Conservation (phyloP, 2,329 filamentous ascomycete genomes). For the Leptoxyphium fumago region DNA sequence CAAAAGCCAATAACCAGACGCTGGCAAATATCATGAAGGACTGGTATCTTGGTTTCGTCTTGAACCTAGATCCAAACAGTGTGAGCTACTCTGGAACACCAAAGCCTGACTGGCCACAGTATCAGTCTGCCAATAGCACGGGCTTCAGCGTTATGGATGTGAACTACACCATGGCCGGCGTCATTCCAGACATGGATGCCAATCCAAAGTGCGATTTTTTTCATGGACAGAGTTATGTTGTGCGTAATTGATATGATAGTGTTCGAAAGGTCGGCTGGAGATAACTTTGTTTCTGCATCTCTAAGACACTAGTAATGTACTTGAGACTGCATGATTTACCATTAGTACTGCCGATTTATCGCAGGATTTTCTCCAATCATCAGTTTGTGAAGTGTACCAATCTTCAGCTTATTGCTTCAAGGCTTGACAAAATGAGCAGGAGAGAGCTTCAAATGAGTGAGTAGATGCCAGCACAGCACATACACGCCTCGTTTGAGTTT, state of each 20-base stretch:
- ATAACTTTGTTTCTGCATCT: too few species aligned
- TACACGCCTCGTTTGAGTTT: too few species aligned
- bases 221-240: conserved; percentile 11
- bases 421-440: too few species aligned
- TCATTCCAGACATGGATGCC: conserved; percentile 9
- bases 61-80: conserved; percentile 21
- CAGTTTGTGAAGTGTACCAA: too few species aligned
- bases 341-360: too few species aligned
- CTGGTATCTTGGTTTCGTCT: conserved; percentile 21
- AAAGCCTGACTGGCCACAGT: conserved; percentile 17
- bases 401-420: too few species aligned
- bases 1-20: conserved; percentile 16
- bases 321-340: too few species aligned
- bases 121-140: conserved; percentile 5
- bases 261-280: too few species aligned
- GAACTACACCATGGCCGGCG: conserved; percentile 11
- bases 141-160: conserved; percentile 11
- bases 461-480: too few species aligned
- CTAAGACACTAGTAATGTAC: too few species aligned
- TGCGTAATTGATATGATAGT: conserved; percentile 6
- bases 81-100: conserved; percentile 10
- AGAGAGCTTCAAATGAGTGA: too few species aligned
- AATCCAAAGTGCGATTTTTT: conserved; percentile 12
- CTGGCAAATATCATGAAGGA: conserved; percentile 21
- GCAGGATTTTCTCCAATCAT: too few species aligned